Percentiles rank a stretch among this genome's conserved stretches.
phyloP scores from a whole-genome alignment of 441 rosid genomes.

The Erysimum cheiri region DNA sequence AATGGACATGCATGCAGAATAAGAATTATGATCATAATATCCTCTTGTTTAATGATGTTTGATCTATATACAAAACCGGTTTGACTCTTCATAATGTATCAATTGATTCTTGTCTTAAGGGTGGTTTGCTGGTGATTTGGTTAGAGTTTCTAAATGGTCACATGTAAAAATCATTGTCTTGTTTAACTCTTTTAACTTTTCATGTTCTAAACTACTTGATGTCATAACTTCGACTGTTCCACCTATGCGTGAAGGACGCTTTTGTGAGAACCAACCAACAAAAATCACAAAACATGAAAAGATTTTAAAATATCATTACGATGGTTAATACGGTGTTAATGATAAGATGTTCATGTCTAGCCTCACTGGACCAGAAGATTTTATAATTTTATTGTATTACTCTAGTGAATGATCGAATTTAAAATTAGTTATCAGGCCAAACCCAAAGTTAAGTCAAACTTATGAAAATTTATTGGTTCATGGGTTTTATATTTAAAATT shows the following conservation, averaged over 20 bases:
- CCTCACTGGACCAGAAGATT: too few relatives aligned
- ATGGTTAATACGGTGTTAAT: too few relatives aligned
- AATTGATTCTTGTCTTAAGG: conserved; percentile 34
- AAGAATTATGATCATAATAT: conserved; percentile 24
- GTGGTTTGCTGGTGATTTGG: conserved; percentile 30
- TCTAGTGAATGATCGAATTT: too few relatives aligned
- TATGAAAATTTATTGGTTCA: too few relatives aligned
- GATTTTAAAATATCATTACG: too few relatives aligned
- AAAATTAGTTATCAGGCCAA: too few relatives aligned
- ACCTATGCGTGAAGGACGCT: background rate
- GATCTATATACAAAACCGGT: conserved; percentile 33
- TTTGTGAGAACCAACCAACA: background rate
- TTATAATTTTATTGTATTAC: too few relatives aligned
- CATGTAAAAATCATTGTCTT: conserved; percentile 42
- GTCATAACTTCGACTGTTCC: background rate
- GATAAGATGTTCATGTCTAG: too few relatives aligned
- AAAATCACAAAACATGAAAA: too few relatives aligned
- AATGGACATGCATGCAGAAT: conserved; percentile 85
- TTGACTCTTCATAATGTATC: conserved; percentile 36
- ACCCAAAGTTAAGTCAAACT: too few relatives aligned
- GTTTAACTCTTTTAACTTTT: conserved; percentile 17
- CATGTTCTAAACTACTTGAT: conserved; percentile 18
- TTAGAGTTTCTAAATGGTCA: conserved; percentile 22
- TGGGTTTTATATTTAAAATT: too few relatives aligned
- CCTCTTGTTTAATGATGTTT: conserved; percentile 32